These are phyloP conservation scores for Discostella pseudostelligera DNA, from an alignment of 108 stramenopile species.

Conservation along the genomic window DNA sequence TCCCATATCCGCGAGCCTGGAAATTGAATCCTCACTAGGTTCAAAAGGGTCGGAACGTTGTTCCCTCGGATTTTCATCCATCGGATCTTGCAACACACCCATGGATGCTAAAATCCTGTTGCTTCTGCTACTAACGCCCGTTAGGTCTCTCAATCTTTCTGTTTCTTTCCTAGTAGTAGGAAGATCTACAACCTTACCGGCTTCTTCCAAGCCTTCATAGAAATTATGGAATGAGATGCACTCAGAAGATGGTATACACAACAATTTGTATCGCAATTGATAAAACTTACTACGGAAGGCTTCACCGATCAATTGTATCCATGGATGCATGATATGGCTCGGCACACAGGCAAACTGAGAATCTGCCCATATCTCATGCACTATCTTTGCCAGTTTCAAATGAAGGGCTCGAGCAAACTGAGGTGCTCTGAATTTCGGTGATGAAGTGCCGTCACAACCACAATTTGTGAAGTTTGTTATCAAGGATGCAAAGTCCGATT, in stretches of 20 bases:
- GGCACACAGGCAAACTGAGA: conserved; percentile 50
- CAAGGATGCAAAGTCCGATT: conserved; percentile 34
- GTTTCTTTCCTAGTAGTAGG: neutral
- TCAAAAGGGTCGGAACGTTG: conserved; percentile 52
- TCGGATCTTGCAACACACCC: conserved; percentile 18
- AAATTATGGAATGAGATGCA: too few relatives aligned
- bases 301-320: conserved; percentile 55
- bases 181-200: conserved; percentile 37
- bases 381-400: conserved; percentile 47
- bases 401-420: conserved; percentile 52
- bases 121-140: conserved; percentile 1
- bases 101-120: conserved; percentile 24
- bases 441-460: neutral
- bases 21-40: conserved; percentile 73
- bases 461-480: conserved; percentile 12
- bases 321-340: conserved; percentile 63
- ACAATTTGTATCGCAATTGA: too few relatives aligned
- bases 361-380: conserved; percentile 60
- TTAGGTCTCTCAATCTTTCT: conserved; percentile 9
- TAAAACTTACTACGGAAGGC: conserved; percentile 40
- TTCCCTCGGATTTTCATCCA: conserved; percentile 10
- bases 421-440: conserved; percentile 23
- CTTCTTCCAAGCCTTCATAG: conserved; percentile 46
- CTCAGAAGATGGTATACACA: too few relatives aligned
- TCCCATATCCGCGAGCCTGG: conserved; percentile 85